phyloP scores from a whole-genome alignment of 306 rosid species.

The Parietaria judaica region DNA sequence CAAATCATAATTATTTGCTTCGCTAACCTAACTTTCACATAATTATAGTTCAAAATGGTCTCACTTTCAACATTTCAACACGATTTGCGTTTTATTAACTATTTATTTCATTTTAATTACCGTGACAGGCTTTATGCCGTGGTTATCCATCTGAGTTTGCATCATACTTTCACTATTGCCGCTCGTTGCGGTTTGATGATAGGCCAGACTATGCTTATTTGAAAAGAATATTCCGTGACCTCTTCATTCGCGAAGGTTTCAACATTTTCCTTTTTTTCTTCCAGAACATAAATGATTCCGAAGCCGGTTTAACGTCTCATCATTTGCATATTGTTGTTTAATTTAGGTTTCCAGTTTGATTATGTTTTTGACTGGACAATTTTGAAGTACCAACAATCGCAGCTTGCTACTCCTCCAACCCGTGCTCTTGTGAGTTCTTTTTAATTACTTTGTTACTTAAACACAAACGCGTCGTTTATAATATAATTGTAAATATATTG shows the following conservation, averaged over 20 bases:
- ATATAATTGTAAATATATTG: too few species aligned
- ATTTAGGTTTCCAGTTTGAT: constrained; percentile 90
- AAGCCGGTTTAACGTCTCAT: constrained; percentile 1
- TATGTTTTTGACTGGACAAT: constrained; percentile 98
- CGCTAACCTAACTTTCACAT: too few species aligned
- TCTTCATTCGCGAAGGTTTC: constrained; percentile 90
- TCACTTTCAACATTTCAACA: too few species aligned
- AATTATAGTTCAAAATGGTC: too few species aligned
- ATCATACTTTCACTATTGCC: constrained; percentile 94
- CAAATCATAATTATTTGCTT: too few species aligned
- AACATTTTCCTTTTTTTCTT: not conserved
- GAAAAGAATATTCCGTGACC: constrained; percentile 91
- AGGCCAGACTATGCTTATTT: constrained; percentile 95
- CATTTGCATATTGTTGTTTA: constrained; percentile 11
- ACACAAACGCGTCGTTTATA: not conserved
- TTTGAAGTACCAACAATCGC: constrained; percentile 92
- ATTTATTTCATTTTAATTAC: constrained; percentile 15
- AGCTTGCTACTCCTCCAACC: constrained; percentile 72
- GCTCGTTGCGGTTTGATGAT: constrained; percentile 86
- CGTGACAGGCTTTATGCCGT: constrained; percentile 78
- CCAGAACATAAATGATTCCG: not conserved
- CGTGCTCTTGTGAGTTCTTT: constrained; percentile 47
- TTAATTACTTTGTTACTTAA: not conserved
- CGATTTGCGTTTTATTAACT: too few species aligned
- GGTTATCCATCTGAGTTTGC: constrained; percentile 97